phyloP scores from a whole-genome alignment of 176 grass and related monocot species.

The Paspalum notatum region DNA sequence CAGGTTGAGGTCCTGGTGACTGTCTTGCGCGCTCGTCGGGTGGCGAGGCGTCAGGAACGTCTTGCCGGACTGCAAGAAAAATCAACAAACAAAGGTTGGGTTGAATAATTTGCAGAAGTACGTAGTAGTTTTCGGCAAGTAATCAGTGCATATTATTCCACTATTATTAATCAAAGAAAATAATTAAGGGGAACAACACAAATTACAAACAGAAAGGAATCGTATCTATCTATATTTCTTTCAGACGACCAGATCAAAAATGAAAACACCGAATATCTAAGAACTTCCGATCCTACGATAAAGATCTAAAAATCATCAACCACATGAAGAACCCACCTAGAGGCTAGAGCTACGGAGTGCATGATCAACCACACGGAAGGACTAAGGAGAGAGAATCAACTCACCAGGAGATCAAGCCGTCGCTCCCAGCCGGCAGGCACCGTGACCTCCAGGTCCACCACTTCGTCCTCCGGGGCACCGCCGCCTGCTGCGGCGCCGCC shows the following conservation, averaged over 20 bases:
- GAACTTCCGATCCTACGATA: neutral
- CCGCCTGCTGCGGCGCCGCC: constrained; percentile 31
- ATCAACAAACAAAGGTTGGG: neutral
- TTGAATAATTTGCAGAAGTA: neutral
- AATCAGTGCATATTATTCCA: neutral
- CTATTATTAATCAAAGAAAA: neutral
- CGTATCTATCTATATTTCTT: neutral
- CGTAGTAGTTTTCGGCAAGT: neutral
- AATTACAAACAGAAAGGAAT: neutral
- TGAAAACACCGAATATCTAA: neutral
- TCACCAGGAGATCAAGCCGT: constrained; percentile 57
- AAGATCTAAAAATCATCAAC: too few relatives aligned
- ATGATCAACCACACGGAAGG: neutral
- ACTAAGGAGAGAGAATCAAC: neutral
- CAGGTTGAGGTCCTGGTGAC: constrained; percentile 54
- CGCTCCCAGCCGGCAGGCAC: constrained; percentile 59
- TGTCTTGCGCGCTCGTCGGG: neutral
- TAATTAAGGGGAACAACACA: neutral
- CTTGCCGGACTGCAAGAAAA: constrained; percentile 51
- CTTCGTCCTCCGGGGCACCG: constrained; percentile 16
- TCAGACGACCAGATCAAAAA: neutral
- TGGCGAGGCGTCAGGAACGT: constrained; percentile 52
- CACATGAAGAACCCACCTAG: too few relatives aligned
- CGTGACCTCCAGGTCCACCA: constrained; percentile 56
- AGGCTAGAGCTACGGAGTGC: too few relatives aligned